Evolutionary conservation across 208 protist genomes (phyloP), one percentile per base, ranked within the genome.

Genomic region (Porcisia deanei): DNA sequence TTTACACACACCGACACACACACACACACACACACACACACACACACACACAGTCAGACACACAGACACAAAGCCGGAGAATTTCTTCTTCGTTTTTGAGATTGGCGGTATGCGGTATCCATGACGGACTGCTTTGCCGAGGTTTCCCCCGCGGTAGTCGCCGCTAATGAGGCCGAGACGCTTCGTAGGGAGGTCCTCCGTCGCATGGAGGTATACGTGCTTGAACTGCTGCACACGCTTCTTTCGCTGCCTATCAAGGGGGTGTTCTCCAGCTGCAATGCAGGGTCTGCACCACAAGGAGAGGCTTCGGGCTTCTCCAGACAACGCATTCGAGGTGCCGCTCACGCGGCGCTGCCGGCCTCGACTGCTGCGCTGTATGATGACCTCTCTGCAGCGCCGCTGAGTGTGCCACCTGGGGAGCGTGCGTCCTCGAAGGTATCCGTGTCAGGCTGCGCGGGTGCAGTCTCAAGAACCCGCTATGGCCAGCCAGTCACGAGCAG

Each of bases 181-280:
- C 58, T 93, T n/a, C 85, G 60, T 2, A 77, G 71, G 1, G 89
- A 96, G 81, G 81, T 79, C 12, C 43, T 91, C 16, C 89, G 91
- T 1, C 87, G 91, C 49, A 89, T 96, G 80, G 91, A 96, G 75
- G 71, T 85, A 49, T 87, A 85, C 75, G 66, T 84, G 20, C 78
- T 90, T n/a, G 60, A 76, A 41, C 45, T 84, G 37, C 74, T 85
- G 45, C 57, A 75, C 60, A 9, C 39, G 20, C 12, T 82, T 58
- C 71, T 73, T 47, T 14, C 63, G 25, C 39, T 30, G 0, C 55
- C 58, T 60, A 1, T 22, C 22, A 45, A 45, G 60, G 16, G 37
- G 43, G 60, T 65, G 25, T 54, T n/a, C 30, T n/a, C 20, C 34
- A 64, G 22, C 16, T 41, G 34, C 49, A 58, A 55, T n/a, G 67